Conservation (phyloP, 1,284 basidiomycete genomes). For the Trichosporon asahii region DNA sequence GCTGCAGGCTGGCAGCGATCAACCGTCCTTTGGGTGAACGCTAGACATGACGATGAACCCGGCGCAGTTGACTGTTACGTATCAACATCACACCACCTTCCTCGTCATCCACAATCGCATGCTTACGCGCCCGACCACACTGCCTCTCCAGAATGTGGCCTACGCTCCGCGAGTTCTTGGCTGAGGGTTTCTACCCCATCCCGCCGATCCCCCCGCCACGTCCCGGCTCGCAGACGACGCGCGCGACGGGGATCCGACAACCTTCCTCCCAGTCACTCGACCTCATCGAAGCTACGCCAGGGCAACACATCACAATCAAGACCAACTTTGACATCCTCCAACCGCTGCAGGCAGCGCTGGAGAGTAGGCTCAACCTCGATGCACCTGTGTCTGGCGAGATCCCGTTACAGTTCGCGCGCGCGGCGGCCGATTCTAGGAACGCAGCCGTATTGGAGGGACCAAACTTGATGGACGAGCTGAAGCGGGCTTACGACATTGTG, state of each 20-base stretch:
- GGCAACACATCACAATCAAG: neutral
- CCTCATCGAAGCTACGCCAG: neutral
- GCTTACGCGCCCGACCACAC: neutral
- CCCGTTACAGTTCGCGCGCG: neutral
- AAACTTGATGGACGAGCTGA: neutral
- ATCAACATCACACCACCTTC: neutral
- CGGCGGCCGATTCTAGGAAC: neutral
- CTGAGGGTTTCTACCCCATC: slow-evolving; percentile 12
- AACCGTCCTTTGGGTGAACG: neutral
- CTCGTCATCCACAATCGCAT: neutral
- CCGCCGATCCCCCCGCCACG: neutral
- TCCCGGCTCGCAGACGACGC: neutral
- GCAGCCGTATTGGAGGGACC: neutral
- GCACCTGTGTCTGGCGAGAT: neutral
- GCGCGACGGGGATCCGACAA: neutral
- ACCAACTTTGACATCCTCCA: neutral
- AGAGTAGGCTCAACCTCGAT: slow-evolving; percentile 4
- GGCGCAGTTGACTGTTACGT: neutral
- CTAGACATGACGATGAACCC: neutral
- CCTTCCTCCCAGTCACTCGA: neutral
- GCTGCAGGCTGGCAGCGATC: neutral
- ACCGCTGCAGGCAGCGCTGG: neutral
- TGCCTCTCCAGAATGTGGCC: neutral
- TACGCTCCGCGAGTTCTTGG: slow-evolving; percentile 12
- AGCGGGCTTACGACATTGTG: slow-evolving; percentile 2